Evolutionary conservation across 768 basidiomycete genomes (phyloP).

Genomic region (Leccinellum rugosiceps): DNA sequence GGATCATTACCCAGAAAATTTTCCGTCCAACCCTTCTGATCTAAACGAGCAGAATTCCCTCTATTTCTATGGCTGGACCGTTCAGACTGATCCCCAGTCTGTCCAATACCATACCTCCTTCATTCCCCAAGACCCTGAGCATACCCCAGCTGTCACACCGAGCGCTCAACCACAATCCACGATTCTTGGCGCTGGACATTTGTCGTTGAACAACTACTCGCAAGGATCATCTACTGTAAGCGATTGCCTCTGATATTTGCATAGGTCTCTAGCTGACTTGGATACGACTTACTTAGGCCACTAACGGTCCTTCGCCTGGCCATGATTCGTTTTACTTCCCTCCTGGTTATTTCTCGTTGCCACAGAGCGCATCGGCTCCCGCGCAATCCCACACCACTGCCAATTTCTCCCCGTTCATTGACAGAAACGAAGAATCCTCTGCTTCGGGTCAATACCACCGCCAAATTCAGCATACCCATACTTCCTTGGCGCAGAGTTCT

Average conservation of each 20-base stretch:
- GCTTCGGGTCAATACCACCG: neutral
- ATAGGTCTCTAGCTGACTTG: neutral
- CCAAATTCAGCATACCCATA: neutral
- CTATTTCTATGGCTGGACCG: neutral
- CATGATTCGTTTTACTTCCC: too few species aligned
- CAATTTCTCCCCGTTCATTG: neutral
- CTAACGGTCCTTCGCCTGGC: neutral
- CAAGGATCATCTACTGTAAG: neutral
- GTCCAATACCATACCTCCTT: neutral
- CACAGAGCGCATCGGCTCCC: neutral
- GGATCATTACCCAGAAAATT: too few species aligned
- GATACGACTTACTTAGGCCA: neutral
- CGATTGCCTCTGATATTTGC: too few species aligned
- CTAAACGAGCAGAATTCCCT: neutral
- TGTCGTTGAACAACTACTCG: too few species aligned
- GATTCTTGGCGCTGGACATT: fast-evolving
- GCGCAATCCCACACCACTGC: neutral
- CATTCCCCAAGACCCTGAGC: neutral
- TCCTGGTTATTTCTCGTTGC: neutral
- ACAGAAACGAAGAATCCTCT: neutral
- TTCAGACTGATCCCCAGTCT: neutral
- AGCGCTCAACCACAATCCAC: too few species aligned
- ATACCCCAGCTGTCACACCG: neutral
- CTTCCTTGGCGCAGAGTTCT: neutral
- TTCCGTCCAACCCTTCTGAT: neutral